phyloP scores from a whole-genome alignment of 2,329 filamentous ascomycete species.

The Hymenoscyphus repandus region DNA sequence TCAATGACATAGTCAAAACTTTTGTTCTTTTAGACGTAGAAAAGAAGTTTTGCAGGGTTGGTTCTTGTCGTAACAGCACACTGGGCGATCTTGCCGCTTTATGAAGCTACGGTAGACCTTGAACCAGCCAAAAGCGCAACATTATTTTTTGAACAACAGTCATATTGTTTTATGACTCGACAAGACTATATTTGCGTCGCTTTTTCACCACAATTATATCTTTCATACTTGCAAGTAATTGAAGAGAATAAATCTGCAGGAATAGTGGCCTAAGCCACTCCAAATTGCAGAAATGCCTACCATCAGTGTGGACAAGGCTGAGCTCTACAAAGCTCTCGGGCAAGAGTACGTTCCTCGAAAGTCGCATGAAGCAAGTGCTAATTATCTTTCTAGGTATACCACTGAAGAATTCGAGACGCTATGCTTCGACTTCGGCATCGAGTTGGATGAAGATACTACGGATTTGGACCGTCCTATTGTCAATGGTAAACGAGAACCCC shows the following conservation, averaged over 20 bases:
- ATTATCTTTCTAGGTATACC: conserved; percentile 59
- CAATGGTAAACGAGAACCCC: conserved; percentile 76
- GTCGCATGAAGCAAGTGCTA: conserved; percentile 21
- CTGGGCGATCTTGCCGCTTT: background rate
- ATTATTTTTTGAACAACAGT: conserved; percentile 10
- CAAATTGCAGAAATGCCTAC: conserved; percentile 71
- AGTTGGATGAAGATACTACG: conserved; percentile 79
- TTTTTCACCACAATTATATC: conserved; percentile 7
- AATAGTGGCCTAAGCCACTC: conserved; percentile 9
- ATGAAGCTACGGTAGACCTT: background rate
- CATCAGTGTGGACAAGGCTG: conserved; percentile 93
- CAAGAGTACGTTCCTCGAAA: conserved; percentile 60
- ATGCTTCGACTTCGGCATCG: conserved; percentile 95
- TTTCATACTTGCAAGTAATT: background rate
- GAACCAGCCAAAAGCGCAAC: conserved; percentile 6
- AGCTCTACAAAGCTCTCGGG: conserved; percentile 87
- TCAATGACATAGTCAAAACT: too few species aligned
- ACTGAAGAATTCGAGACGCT: conserved; percentile 94
- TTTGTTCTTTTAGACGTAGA: too few species aligned
- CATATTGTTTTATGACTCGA: conserved; percentile 7
- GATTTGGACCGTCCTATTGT: conserved; percentile 60
- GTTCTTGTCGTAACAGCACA: background rate
- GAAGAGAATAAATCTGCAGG: background rate
- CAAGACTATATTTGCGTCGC: conserved; percentile 12
- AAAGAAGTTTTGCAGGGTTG: too few species aligned